A percentile compares a stretch with the other conserved stretches of the same genome.
phyloP scores from a whole-genome alignment of 768 basidiomycete species.

The Lentinus tigrinus region DNA sequence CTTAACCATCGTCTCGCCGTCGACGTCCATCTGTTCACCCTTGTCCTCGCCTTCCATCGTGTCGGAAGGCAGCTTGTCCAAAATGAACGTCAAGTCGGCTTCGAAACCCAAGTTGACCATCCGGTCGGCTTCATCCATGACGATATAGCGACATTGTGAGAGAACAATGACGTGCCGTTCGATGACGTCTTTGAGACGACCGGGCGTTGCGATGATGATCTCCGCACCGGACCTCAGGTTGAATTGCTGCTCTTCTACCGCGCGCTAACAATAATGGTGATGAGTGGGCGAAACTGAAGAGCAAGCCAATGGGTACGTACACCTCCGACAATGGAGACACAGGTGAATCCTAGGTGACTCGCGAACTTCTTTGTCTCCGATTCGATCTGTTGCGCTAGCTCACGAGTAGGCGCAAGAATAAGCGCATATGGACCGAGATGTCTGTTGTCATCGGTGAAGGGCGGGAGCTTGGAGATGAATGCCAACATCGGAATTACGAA shows the following conservation, averaged over 20 bases:
- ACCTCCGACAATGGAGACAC: constrained; percentile 98
- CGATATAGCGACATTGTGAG: constrained; percentile 95
- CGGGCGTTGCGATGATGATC: constrained; percentile 98
- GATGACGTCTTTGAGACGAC: constrained; percentile 96
- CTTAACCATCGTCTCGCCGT: constrained; percentile 62
- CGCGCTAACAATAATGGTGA: constrained; percentile 48
- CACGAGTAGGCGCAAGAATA: constrained; percentile 96
- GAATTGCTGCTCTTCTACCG: constrained; percentile 97
- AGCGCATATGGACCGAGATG: constrained; percentile 93
- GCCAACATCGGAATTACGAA: constrained; percentile 98
- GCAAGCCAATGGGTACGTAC: constrained; percentile 43
- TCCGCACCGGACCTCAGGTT: constrained; percentile 97
- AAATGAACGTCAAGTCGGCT: constrained; percentile 87
- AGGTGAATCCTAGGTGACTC: constrained; percentile 82
- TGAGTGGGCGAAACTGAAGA: not conserved
- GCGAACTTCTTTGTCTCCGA: constrained; percentile 91
- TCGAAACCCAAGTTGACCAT: constrained; percentile 99
- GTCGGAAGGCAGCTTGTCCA: constrained; percentile 87
- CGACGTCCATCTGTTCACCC: constrained; percentile 76
- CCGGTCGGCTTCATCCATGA: constrained; percentile 99
- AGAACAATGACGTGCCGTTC: constrained; percentile 95
- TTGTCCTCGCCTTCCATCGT: constrained; percentile 85
- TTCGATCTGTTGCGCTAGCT: constrained; percentile 97
- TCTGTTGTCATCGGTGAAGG: constrained; percentile 88
- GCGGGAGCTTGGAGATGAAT: constrained; percentile 86